A percentile compares a stretch with the other conserved stretches of the same genome.
phyloP scores from a whole-genome alignment of 192 early-diverging fungal genomes.

The Coemansia aciculifera region DNA sequence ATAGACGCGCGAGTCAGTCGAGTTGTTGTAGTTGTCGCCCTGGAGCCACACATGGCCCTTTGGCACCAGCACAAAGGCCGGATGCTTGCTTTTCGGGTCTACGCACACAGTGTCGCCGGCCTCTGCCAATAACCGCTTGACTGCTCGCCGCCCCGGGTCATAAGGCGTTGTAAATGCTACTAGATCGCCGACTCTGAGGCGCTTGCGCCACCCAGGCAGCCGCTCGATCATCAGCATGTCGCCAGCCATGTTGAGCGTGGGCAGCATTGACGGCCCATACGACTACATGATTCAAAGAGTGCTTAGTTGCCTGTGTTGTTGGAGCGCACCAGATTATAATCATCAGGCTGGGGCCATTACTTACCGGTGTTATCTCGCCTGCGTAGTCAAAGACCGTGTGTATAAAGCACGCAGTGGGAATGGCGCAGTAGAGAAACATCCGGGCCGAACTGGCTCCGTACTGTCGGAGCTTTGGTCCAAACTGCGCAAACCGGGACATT shows the following conservation, averaged over 20 bases:
- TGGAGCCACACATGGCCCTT: constrained; percentile 87
- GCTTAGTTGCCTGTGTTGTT: not conserved
- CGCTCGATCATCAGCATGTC: constrained; percentile 77
- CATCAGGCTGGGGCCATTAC: constrained; percentile 6
- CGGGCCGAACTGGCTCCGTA: constrained; percentile 11
- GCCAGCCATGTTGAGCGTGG: constrained; percentile 81
- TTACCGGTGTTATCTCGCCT: constrained; percentile 76
- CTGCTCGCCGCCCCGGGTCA: constrained; percentile 64
- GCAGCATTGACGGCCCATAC: constrained; percentile 90
- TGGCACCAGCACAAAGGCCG: constrained; percentile 75
- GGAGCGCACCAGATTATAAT: not conserved
- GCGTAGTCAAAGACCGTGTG: constrained; percentile 74
- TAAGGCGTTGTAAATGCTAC: constrained; percentile 75
- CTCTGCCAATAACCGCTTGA: constrained; percentile 83
- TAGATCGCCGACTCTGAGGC: constrained; percentile 70
- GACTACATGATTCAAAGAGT: constrained; percentile 1
- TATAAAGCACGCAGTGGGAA: constrained; percentile 68
- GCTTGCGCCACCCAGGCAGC: constrained; percentile 55
- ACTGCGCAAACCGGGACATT: not conserved
- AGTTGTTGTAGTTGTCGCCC: constrained; percentile 88
- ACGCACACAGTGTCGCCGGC: constrained; percentile 79
- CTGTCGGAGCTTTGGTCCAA: constrained; percentile 1
- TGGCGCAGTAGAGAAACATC: constrained; percentile 14
- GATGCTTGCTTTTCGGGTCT: constrained; percentile 66
- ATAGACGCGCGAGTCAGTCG: constrained; percentile 87